Base-by-base conservation (phyloP, 495 filamentous ascomycete species). In the Immersiella caudata region DNA sequence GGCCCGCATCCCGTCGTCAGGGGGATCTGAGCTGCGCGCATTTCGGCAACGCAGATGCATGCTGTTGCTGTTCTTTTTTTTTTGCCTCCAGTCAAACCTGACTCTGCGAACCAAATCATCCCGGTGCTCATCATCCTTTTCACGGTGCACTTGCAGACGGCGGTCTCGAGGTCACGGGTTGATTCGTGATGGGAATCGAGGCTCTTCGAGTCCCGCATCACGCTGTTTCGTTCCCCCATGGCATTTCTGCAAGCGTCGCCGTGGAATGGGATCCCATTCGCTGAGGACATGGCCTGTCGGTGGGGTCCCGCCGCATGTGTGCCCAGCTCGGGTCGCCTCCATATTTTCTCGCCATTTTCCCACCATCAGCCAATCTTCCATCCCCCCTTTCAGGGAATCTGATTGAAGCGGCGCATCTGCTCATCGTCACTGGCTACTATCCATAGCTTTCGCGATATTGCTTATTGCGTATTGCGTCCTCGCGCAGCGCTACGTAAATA, bases 261-360 rank as follows among this genome's bases (percentile, higher is more conserved):
- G 54, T 57, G 54, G 54, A 27, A 57, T 57, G n/a, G 54, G 22
- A 57, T 57, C 54, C 54, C 54, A 57, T 57, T 57, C 54, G 54
- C 54, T 57, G 54, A 27, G 3, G 54, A 9, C 21, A 6, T 6
- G 40, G 40, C 40, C 40, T 46, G 40, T 46, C 16, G 40, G 40
- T 46, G 40, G 40, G 40, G 11, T 18, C 22, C 26, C 26, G 54
- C 22, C 26, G 54, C 26, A 24, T 57, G 54, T 57, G 54, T 46
- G 54, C 22, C 54, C 54, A 57, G 22, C 22, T 57, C 22, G 22
- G 26, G 26, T 57, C 54, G 22, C 22, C 54, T 26, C 54, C 22
- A 57, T 27, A 57, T 24, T 27, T 27, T 57, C 21, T 22, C 9
- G 8, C 18, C 51, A 2, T 14, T 46, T 46, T 46, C 40, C 40